phyloP scores from a whole-genome alignment of 768 basidiomycete species.

The Boletus coccyginus region DNA sequence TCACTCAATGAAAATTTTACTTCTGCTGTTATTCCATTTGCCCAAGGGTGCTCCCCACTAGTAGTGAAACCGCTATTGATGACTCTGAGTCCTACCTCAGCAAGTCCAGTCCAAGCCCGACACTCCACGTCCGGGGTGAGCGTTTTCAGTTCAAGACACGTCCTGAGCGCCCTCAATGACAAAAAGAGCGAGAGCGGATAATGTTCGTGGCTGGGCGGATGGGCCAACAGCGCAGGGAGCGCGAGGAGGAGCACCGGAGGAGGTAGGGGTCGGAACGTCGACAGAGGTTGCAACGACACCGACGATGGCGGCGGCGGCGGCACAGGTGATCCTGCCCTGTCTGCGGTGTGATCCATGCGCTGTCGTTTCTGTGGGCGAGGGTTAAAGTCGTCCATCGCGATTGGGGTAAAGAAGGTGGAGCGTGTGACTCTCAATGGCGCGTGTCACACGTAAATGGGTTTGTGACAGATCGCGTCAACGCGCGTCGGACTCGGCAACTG shows the following conservation, averaged over 20 bases:
- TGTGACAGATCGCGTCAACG: slow-evolving; percentile 31
- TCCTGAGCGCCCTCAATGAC: slow-evolving; percentile 53
- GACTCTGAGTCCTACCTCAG: slow-evolving; percentile 63
- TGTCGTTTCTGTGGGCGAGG: slow-evolving; percentile 37
- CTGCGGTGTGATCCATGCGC: slow-evolving; percentile 17
- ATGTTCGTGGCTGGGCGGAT: slow-evolving; percentile 60
- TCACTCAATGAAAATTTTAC: slow-evolving; percentile 30
- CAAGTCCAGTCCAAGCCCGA: slow-evolving; percentile 66
- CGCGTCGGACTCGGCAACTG: no score
- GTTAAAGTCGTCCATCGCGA: slow-evolving; percentile 26
- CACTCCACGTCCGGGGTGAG: slow-evolving; percentile 63
- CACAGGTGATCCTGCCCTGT: not conserved
- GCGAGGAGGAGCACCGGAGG: slow-evolving; percentile 53
- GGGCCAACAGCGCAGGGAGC: slow-evolving; percentile 56
- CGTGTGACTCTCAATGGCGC: slow-evolving; percentile 9
- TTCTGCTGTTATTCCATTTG: slow-evolving; percentile 53
- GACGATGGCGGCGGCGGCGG: not conserved
- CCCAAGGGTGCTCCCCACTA: slow-evolving; percentile 39
- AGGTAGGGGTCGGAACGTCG: slow-evolving; percentile 34
- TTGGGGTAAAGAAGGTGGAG: not conserved
- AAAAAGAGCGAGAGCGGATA: slow-evolving; percentile 55
- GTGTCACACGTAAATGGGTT: slow-evolving; percentile 29
- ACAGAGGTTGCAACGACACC: not conserved
- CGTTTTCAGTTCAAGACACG: slow-evolving; percentile 48
- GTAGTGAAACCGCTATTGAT: slow-evolving; percentile 44